Base-by-base conservation (phyloP, 805 yeast genomes). In the Ogataea nitratoaversa region DNA sequence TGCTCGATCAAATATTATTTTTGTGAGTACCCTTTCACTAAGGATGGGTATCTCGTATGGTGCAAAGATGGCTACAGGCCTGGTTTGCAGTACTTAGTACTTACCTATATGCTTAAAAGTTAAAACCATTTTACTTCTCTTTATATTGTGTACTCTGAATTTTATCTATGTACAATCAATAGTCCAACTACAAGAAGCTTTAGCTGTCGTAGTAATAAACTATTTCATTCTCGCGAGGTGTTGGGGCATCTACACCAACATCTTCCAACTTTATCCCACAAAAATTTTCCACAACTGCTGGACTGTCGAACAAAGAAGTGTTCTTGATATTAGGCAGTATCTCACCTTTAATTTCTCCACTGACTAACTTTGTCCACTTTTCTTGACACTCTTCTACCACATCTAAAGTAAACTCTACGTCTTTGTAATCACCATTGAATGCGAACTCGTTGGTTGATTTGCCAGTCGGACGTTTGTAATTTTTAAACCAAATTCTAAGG, bases 401-500 rank as follows among this genome's bases (percentile, higher is more conserved):
- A 29, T 67, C 65, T 45, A 82, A 63, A 19, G 95, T 84, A 48
- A 76, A 74, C 27, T 71, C 68, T 43, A 70, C 70, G 63, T 72
- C 71, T 55, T 72, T 68, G 59, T 78, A 82, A 51, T 79, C 73
- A 41, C 88, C 95, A 46, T 78, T 66, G 65, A 81, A 83, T 14
- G 86, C 90, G 61, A 87, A 86, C 46, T 70, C 67, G 65, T 87
- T 87, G 52, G 71, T 74, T 34, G 84, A 82, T 63, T 85, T 86
- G 13, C 89, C 91, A 48, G 82, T 83, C 11, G 95, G 95, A 29
- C 82, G 72, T 62, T 87, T 87, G 71, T 87, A 87, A 55, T 80
- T 76, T 67, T 82, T 77, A 68, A 86, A 86, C 96, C 96, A 87
- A 48, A 68, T 76, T 56, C 76, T 75, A 30, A 90, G 78, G 30